Base-by-base conservation (phyloP, 208 protist genomes). In the Leishmania turanica region DNA sequence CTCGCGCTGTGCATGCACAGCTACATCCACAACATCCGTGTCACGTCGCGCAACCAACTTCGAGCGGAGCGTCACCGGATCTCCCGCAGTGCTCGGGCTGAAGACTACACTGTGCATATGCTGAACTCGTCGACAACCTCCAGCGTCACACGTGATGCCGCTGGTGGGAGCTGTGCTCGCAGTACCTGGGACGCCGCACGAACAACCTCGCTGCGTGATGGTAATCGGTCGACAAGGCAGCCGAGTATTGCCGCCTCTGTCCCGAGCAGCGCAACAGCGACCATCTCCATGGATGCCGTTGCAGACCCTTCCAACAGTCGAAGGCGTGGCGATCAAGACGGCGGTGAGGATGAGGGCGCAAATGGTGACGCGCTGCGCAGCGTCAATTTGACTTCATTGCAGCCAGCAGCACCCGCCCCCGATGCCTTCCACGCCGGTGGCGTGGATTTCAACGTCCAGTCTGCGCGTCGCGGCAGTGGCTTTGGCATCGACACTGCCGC, bases 1-100 rank as follows among this genome's bases (percentile, higher is more conserved):
- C 72, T 91, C n/a, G 73, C 82, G n/a, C 40, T 95, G 54, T 93
- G 83, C 73, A 89, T 95, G 80, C 81, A 85, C 75, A 89, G 85
- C 62, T 95, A 90, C 71, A 87, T 91, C 15, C 69, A 87, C 47
- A 85, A 80, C 53, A 85, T 95, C 15, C 85, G 88, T 42, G 72
- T 65, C 49, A 80, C 75, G 8, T 81, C 86, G 27, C 58, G 62
- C 0, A 45, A 80, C 42, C 82, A 89, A 65, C 84, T 93, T 27
- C 79, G 74, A 7, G 47, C 53, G 42, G 90, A 80, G 77, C 86
- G 88, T 19, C 65, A 66, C 21, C 82, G 79, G 0, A 58, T 75
- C 1, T 72, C 73, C 24, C 69, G 40, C 27, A 53, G 82, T 47
- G 70, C 13, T 9, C 80, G 76, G 17, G 62, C 47, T 5, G 82